Evolutionary conservation across 768 basidiomycete genomes (phyloP).

Genomic region (Coprinellus micaceus): DNA sequence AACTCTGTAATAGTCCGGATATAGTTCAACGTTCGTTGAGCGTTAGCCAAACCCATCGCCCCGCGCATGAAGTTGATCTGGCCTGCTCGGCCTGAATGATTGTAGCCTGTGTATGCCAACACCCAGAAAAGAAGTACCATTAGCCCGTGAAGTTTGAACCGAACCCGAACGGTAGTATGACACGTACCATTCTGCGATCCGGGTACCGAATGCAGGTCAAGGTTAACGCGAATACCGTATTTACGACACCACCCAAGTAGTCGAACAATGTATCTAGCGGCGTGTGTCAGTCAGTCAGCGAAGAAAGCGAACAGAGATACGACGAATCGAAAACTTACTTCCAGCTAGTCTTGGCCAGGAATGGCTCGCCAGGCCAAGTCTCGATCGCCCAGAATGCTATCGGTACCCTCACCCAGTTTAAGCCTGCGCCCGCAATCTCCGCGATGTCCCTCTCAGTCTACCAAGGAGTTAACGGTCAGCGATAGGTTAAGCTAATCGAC

Average conservation of each 20-base stretch:
- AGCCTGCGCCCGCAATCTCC: conserved; percentile 83
- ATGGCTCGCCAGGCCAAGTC: conserved; percentile 69
- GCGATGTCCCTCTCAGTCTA: conserved; percentile 91
- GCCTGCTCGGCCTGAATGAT: conserved; percentile 63
- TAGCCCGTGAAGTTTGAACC: too few relatives aligned
- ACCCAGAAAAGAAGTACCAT: too few relatives aligned
- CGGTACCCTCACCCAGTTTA: conserved; percentile 83
- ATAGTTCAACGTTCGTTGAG: conserved; percentile 72
- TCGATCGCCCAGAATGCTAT: conserved; percentile 88
- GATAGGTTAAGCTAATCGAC: too few relatives aligned
- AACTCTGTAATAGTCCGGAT: conserved; percentile 81
- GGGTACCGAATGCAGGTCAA: conserved; percentile 79
- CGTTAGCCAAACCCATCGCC: conserved; percentile 85
- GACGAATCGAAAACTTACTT: conserved; percentile 38
- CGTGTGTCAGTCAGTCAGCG: not conserved
- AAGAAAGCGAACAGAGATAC: not conserved
- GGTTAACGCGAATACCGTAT: conserved; percentile 76
- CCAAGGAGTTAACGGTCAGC: too few relatives aligned
- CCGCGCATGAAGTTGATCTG: conserved; percentile 65
- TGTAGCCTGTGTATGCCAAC: conserved; percentile 46
- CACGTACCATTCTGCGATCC: conserved; percentile 68
- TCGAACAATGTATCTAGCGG: conserved; percentile 65
- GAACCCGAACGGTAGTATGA: not conserved
- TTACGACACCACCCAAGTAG: conserved; percentile 78
- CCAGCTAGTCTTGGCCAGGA: conserved; percentile 73